Evolutionary conservation across 805 yeast species (phyloP).

Genomic region (Yarrowia sp.): DNA sequence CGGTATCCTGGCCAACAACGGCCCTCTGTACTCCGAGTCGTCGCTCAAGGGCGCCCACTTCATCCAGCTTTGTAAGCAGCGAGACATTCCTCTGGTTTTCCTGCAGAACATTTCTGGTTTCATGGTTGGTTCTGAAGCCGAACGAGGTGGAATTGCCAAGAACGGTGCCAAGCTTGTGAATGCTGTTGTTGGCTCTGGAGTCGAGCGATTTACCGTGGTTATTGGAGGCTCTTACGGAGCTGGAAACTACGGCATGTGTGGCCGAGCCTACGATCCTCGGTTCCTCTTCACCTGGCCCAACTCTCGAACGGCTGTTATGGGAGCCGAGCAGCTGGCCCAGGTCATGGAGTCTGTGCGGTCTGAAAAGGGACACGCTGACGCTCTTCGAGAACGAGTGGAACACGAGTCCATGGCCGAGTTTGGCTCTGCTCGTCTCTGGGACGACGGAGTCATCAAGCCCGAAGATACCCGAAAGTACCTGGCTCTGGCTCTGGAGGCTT

Average conservation of each 20-base stretch:
- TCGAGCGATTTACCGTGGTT: constrained; percentile 37
- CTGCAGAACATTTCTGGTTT: constrained; percentile 38
- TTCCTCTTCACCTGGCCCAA: constrained; percentile 39
- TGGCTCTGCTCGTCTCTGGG: constrained; percentile 38
- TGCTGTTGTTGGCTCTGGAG: constrained; percentile 38
- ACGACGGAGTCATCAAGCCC: constrained; percentile 37
- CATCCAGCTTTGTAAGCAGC: constrained; percentile 37
- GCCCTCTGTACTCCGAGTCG: constrained; percentile 36
- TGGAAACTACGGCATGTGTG: constrained; percentile 40
- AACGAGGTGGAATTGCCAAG: constrained; percentile 38
- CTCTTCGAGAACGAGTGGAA: constrained; percentile 34
- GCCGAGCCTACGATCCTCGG: constrained; percentile 37
- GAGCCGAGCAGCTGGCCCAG: constrained; percentile 37
- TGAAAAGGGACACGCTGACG: constrained; percentile 29
- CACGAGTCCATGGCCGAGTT: constrained; percentile 33
- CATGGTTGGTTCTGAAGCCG: constrained; percentile 39
- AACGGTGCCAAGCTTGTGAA: constrained; percentile 38
- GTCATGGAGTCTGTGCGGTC: constrained; percentile 37
- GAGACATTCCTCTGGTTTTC: constrained; percentile 37
- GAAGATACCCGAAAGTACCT: constrained; percentile 35
- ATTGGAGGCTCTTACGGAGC: constrained; percentile 39
- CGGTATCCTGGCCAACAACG: constrained; percentile 38
- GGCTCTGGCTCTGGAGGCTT: constrained; percentile 35
- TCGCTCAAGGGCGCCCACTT: constrained; percentile 38
- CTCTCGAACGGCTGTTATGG: constrained; percentile 38